Conservation (phyloP, 257 asterid species). For the Penstemon davidsonii region DNA sequence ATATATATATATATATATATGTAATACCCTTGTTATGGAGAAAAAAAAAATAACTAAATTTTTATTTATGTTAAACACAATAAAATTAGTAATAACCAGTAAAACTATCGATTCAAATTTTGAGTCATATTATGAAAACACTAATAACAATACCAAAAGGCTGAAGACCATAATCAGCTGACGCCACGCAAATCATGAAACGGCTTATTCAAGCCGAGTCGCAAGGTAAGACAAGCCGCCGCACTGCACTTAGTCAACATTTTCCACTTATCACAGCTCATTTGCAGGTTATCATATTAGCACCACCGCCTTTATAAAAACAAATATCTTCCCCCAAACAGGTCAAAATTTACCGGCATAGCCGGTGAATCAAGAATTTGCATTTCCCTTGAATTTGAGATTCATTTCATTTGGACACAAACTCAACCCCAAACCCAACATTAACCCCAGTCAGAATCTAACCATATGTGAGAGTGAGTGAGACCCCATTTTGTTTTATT, state of each 20-base stretch:
- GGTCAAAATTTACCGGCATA: slow-evolving; percentile 29
- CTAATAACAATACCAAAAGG: too few relatives aligned
- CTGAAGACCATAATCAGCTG: too few relatives aligned
- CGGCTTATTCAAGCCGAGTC: neutral
- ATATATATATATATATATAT: too few relatives aligned
- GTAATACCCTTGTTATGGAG: too few relatives aligned
- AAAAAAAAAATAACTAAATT: too few relatives aligned
- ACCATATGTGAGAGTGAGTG: slow-evolving; percentile 41
- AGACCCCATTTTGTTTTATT: slow-evolving; percentile 58
- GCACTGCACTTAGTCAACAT: slow-evolving; percentile 25
- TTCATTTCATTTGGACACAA: slow-evolving; percentile 44
- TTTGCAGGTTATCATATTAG: neutral
- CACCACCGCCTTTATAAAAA: neutral
- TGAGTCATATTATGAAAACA: too few relatives aligned
- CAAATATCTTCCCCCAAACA: slow-evolving; percentile 2
- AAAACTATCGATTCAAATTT: too few relatives aligned
- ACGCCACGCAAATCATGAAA: too few relatives aligned
- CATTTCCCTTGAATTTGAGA: slow-evolving; percentile 53
- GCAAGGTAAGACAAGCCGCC: slow-evolving; percentile 29
- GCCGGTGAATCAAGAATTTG: slow-evolving; percentile 36
- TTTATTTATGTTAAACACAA: too few relatives aligned
- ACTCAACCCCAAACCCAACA: slow-evolving; percentile 10
- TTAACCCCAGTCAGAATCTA: slow-evolving; percentile 67
- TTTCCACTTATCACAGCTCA: slow-evolving; percentile 34
- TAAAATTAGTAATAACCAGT: too few relatives aligned